Base-by-base conservation (phyloP, 352 stramenopile genomes). In the Globisporangium apiculatum region DNA sequence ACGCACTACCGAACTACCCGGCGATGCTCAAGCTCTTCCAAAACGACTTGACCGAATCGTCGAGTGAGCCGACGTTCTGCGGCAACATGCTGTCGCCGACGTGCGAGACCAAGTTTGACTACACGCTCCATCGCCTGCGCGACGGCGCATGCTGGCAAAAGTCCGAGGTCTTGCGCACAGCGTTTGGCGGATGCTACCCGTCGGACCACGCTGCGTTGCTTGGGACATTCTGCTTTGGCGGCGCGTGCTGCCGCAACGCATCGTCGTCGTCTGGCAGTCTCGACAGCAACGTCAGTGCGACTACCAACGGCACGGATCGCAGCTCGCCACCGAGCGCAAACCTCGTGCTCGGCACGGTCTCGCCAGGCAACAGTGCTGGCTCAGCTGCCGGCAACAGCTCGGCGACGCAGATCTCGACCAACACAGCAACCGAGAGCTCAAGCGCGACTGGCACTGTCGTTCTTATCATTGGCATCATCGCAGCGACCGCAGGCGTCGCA, bases 21-120 rank as follows among this genome's bases (percentile, higher is more conserved):
- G 79, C 77, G 47, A 87, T 92, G 54, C 62, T 83, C 46, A 71
- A 78, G 51, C 51, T 92, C 45, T 72, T 85, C 37, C 66, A 60
- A 0, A 74, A 75, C 58, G 58, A 76, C 59, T 65, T 83, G 65
- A 24, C 62, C 5, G 82, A 92, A n/a, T 66, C 71, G 3, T 79
- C 66, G 0, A 55, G 67, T 18, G 76, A 89, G 17, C 61, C 57
- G 14, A 91, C 82, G 10, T 91, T 85, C 60, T 91, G 79, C 31
- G 79, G 77, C 4, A 65, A 89, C 60, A 87, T 87, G 76, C 43
- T 86, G 18, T 77, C 67, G 1, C 18, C 61, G 5, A 77, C 71
- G 12, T 91, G 81, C 60, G 64, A 68, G 36, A 76, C 82, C 49
- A 89, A 91, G 60, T 91, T 83, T 47, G 81, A 91, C 64, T 91